phyloP scores from a whole-genome alignment of 2,329 filamentous ascomycete genomes.

The Paecilomyces niveus region DNA sequence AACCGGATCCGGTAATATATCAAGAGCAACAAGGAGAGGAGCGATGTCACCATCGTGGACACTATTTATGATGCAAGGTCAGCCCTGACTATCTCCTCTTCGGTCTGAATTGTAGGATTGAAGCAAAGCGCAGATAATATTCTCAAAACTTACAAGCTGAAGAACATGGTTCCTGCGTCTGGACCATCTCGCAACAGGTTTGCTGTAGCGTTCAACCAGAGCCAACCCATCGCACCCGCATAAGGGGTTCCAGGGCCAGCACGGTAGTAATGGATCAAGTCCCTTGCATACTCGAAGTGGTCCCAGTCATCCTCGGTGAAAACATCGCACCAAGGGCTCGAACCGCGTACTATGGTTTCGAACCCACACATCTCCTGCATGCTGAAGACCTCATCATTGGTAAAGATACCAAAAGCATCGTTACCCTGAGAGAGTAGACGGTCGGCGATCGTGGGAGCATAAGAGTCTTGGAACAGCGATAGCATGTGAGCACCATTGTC shows the following conservation, averaged over 20 bases:
- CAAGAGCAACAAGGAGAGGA: slow-evolving; percentile 47
- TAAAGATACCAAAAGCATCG: slow-evolving; percentile 34
- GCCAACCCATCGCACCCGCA: slow-evolving; percentile 47
- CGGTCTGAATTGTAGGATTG: too few species aligned
- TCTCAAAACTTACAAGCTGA: slow-evolving; percentile 46
- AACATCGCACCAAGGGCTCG: slow-evolving; percentile 50
- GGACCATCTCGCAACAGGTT: slow-evolving; percentile 41
- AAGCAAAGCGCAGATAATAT: neutral
- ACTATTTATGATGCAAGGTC: slow-evolving; percentile 11
- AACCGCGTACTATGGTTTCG: slow-evolving; percentile 47
- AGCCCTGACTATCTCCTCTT: neutral
- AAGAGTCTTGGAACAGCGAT: slow-evolving; percentile 39
- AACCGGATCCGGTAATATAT: slow-evolving; percentile 38
- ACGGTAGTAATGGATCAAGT: slow-evolving; percentile 53
- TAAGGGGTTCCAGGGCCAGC: slow-evolving; percentile 52
- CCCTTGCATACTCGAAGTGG: slow-evolving; percentile 52
- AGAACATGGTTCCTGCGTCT: slow-evolving; percentile 43
- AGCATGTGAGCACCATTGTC: slow-evolving; percentile 45
- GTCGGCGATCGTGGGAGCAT: slow-evolving; percentile 40
- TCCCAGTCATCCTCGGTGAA: slow-evolving; percentile 50
- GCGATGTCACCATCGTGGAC: slow-evolving; percentile 55
- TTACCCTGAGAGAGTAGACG: slow-evolving; percentile 30
- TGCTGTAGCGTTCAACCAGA: slow-evolving; percentile 53
- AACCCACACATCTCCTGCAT: slow-evolving; percentile 60
- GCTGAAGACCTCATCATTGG: slow-evolving; percentile 44